These are phyloP conservation scores for Trichophyton simii DNA, from an alignment of 2,329 filamentous ascomycete genomes.

Conservation along the genomic window DNA sequence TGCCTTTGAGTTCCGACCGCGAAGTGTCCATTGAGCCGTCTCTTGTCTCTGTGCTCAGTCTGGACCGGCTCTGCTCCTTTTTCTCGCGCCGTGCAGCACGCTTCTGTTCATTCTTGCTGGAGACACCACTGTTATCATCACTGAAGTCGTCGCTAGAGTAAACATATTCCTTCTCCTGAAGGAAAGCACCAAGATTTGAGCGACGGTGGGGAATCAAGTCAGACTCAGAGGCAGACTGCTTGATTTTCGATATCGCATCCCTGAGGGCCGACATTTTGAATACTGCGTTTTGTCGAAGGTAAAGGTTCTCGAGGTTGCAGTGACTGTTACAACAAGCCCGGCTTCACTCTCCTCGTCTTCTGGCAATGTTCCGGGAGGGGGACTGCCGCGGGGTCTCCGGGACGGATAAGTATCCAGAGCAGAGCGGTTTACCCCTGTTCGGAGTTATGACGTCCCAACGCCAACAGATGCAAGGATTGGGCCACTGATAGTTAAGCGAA, in stretches of 20 bases:
- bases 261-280: conserved; percentile 34
- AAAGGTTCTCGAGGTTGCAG: neutral
- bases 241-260: conserved; percentile 32
- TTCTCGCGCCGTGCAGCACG: conserved; percentile 29
- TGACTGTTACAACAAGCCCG: neutral
- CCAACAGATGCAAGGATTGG: neutral
- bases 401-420: neutral
- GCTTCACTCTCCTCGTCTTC: neutral
- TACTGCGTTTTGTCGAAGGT: neutral
- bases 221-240: conserved; percentile 18
- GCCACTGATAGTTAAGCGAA: neutral
- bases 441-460: neutral
- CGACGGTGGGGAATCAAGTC: conserved; percentile 24
- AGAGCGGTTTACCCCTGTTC: neutral
- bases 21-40: neutral
- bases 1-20: neutral
- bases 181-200: conserved; percentile 30
- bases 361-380: neutral
- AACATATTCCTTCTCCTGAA: conserved; percentile 30
- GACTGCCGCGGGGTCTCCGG: neutral
- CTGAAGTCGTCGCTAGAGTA: conserved; percentile 34
- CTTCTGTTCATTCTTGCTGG: conserved; percentile 36
- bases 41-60: conserved; percentile 27
- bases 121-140: conserved; percentile 23
- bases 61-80: conserved; percentile 21